Conservation (phyloP, 495 filamentous ascomycete genomes). For the Eremomyces bilateralis region DNA sequence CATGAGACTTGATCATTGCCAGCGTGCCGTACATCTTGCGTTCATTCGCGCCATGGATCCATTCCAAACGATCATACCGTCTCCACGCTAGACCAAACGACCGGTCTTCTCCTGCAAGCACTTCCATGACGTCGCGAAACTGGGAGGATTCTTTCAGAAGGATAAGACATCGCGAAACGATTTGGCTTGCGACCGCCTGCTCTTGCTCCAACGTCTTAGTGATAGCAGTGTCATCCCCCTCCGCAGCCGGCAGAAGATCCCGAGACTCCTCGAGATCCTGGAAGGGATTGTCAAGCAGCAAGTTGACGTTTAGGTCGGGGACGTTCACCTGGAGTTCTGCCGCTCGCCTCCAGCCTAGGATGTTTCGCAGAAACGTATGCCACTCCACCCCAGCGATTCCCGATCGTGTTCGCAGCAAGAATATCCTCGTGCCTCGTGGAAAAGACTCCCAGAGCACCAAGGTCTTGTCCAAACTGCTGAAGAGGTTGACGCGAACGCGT, state of each 20-base stretch:
- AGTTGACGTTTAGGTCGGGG: conserved; percentile 41
- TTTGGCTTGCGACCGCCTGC: conserved; percentile 29
- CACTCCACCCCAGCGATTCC: conserved; percentile 45
- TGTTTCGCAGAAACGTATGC: conserved; percentile 48
- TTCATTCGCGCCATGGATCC: conserved; percentile 49
- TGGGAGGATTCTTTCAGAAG: conserved; percentile 36
- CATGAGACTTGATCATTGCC: conserved; percentile 51
- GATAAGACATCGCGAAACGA: conserved; percentile 35
- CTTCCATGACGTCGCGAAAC: conserved; percentile 38
- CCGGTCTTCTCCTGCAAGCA: conserved; percentile 37
- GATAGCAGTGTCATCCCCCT: conserved; percentile 24
- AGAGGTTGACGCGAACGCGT: conserved; percentile 39
- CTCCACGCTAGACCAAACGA: conserved; percentile 63
- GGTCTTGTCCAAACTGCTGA: conserved; percentile 50
- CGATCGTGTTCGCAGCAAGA: conserved; percentile 44
- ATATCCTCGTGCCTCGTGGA: conserved; percentile 37
- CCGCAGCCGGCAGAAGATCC: conserved; percentile 18
- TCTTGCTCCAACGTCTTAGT: conserved; percentile 26
- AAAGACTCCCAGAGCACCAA: conserved; percentile 42
- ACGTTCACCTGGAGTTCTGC: conserved; percentile 40
- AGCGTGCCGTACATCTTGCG: conserved; percentile 55
- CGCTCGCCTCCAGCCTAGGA: conserved; percentile 37
- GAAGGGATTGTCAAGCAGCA: conserved; percentile 45
- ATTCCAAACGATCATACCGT: conserved; percentile 54
- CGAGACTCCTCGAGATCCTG: conserved; percentile 26